Conservation (phyloP, 306 rosid species). For the Comarum palustre region DNA sequence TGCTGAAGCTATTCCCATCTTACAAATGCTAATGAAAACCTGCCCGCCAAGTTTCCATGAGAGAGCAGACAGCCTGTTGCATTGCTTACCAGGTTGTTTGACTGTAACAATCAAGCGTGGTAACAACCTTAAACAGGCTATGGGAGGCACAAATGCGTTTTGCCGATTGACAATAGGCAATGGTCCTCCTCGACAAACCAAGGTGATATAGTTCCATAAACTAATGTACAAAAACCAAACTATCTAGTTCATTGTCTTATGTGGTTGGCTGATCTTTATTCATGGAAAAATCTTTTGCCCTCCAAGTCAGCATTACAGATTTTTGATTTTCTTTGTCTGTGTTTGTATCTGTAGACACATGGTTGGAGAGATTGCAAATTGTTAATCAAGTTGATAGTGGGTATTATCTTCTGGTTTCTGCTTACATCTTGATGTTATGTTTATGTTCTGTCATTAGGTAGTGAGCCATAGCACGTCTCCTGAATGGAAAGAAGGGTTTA, state of each 20-base stretch:
- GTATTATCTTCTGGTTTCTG: slow-evolving; percentile 1
- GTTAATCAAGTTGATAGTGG: slow-evolving; percentile 1
- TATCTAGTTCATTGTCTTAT: not conserved
- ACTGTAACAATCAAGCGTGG: slow-evolving; percentile 91
- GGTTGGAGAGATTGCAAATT: not conserved
- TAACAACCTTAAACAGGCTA: slow-evolving; percentile 84
- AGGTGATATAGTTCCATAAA: slow-evolving; percentile 47
- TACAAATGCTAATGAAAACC: slow-evolving; percentile 98
- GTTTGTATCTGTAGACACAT: not conserved
- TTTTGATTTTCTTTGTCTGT: not conserved
- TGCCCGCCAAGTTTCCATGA: slow-evolving; percentile 98
- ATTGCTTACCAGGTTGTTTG: slow-evolving; percentile 96
- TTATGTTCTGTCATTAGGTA: slow-evolving; percentile 42
- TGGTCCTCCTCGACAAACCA: slow-evolving; percentile 92
- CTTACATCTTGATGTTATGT: not conserved
- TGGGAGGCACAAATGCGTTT: slow-evolving; percentile 96
- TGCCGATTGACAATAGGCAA: slow-evolving; percentile 87
- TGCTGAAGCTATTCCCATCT: slow-evolving; percentile 93
- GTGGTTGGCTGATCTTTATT: not conserved
- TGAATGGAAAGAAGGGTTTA: slow-evolving; percentile 98
- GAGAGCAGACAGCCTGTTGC: slow-evolving; percentile 88
- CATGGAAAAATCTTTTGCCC: not conserved
- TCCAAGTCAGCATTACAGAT: not conserved
- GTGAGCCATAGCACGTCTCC: slow-evolving; percentile 84
- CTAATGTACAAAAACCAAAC: not conserved